These are phyloP conservation scores for Moricandia arvensis DNA, from an alignment of 345 rosid genomes.

Conservation along the genomic window DNA sequence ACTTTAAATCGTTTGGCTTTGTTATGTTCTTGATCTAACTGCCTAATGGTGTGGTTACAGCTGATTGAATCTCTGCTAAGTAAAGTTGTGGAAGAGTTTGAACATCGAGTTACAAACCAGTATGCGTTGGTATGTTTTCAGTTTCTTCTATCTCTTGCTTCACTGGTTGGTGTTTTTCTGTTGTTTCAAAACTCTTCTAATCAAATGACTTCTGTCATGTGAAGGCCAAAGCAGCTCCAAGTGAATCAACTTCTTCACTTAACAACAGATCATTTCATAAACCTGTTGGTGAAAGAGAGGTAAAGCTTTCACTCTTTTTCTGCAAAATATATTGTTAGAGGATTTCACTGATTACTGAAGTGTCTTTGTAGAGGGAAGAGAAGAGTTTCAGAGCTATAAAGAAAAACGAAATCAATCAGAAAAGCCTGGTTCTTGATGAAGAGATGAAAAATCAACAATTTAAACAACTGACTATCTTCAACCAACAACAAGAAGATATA, in stretches of 20 bases:
- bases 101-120: slow-evolving; percentile 72
- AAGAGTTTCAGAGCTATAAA: slow-evolving; percentile 44
- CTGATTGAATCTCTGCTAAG: slow-evolving; percentile 88
- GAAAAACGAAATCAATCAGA: slow-evolving; percentile 50
- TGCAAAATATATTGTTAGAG: background rate
- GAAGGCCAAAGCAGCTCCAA: slow-evolving; percentile 51
- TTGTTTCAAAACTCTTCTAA: slow-evolving; percentile 10
- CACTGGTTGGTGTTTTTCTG: background rate
- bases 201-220: slow-evolving; percentile 23
- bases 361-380: slow-evolving; percentile 54
- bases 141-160: slow-evolving; percentile 11
- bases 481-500: slow-evolving; percentile 71
- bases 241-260: slow-evolving; percentile 42
- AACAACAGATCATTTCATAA: slow-evolving; percentile 44
- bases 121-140: slow-evolving; percentile 52
- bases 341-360: slow-evolving; percentile 11
- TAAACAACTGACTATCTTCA: slow-evolving; percentile 60
- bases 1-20: slow-evolving; percentile 5
- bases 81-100: slow-evolving; percentile 84
- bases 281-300: slow-evolving; percentile 57
- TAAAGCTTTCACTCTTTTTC: slow-evolving; percentile 30
- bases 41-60: slow-evolving; percentile 44
- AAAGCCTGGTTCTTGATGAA: slow-evolving; percentile 43
- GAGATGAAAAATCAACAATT: slow-evolving; percentile 46
- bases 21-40: slow-evolving; percentile 16